Conservation (phyloP, 2,329 filamentous ascomycete species). For the Colletotrichum sp. region DNA sequence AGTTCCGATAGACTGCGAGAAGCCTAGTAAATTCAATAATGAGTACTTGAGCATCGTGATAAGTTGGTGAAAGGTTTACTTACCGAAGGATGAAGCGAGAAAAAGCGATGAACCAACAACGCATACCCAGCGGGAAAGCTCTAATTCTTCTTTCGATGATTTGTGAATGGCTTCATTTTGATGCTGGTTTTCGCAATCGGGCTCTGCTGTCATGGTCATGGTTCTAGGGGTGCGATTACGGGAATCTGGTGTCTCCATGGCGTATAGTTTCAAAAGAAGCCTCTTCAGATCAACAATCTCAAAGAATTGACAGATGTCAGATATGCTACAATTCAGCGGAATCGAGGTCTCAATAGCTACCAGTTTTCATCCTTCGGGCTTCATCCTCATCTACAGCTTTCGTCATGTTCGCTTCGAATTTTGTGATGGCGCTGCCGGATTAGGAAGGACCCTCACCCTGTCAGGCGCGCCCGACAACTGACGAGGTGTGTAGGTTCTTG, state of each 20-base stretch:
- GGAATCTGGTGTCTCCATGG: neutral
- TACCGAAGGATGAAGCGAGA: neutral
- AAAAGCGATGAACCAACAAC: neutral
- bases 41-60: neutral
- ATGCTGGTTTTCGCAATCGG: neutral
- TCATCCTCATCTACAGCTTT: neutral
- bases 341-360: fast-evolving
- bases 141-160: neutral
- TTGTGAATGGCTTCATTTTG: neutral
- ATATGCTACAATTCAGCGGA: neutral
- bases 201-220: neutral
- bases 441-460: neutral
- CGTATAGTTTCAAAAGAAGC: neutral
- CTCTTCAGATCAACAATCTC: neutral
- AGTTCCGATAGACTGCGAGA: conserved; percentile 50
- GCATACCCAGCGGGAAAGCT: neutral
- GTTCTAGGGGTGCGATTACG: neutral
- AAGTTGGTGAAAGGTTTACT: neutral
- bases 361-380: neutral
- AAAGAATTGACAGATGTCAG: neutral
- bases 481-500: neutral
- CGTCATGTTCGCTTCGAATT: neutral
- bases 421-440: neutral
- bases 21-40: conserved; percentile 31
- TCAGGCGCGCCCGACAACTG: neutral